Base-by-base conservation (phyloP, 2,329 filamentous ascomycete species). In the Clarireedia sp. region DNA sequence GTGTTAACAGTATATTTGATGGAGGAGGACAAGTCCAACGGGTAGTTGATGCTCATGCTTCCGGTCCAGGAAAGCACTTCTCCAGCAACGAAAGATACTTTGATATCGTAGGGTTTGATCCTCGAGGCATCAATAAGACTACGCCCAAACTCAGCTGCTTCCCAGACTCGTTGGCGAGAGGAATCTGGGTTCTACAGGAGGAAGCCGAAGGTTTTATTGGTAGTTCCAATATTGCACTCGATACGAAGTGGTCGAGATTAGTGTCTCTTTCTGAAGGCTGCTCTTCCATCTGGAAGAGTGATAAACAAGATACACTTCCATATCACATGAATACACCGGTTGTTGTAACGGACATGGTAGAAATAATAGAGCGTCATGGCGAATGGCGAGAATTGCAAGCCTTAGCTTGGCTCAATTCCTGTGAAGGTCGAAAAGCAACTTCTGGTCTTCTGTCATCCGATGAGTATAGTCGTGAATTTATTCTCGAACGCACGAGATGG, bases 261-360 rank as follows among this genome's bases (percentile, higher is more conserved):
- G 24, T 44, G 2, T 62, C 64, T n/a, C 44, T 66, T 10, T 62
- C 59, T 4, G 48, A 55, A n/a, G 64, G 61, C 26, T 67, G 65
- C 10, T 21, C 41, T 14, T 45, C 41, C 21, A 51, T 58, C 62
- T 1, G 55, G 57, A 2, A 52, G 50, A 16, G 23, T 8, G 59
- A 57, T 5, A 59, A 61, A n/a, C 60, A 62, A 21, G 57, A 57
- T 12, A 64, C 62, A 41, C 62, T 66, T 16, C 55, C 64, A 1
- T 53, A 52, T 24, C 75, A 74, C 61, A 66, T 75, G 48, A 72
- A 71, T n/a, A 78, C 76, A 0, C 72, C 74, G 1, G 72, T 70
- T 19, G 74, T 75, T 2, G 75, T 74, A 3, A 66, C 72, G 38
- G 76, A 79, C 57, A 77, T 79, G 74, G 64, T 78, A 5, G 70